These are phyloP conservation scores for Fusarium nematophilum DNA, from an alignment of 2,329 filamentous ascomycete species.

Conservation along the genomic window DNA sequence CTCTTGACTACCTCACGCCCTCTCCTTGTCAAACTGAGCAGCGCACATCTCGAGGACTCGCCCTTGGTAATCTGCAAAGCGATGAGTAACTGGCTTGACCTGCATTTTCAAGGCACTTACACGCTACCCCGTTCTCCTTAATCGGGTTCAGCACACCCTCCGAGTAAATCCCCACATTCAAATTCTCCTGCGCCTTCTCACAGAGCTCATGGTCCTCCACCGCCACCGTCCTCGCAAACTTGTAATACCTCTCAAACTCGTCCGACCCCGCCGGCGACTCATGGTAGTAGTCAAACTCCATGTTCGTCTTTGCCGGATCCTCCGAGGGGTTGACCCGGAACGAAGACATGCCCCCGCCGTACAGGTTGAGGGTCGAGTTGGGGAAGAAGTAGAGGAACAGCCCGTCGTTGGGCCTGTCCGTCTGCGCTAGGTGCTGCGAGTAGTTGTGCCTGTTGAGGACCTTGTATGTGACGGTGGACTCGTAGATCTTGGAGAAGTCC, in stretches of 20 bases:
- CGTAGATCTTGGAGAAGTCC: constrained; percentile 65
- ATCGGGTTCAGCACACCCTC: constrained; percentile 66
- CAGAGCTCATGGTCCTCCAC: constrained; percentile 68
- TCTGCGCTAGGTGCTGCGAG: constrained; percentile 66
- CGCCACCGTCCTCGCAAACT: constrained; percentile 66
- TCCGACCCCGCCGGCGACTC: constrained; percentile 54
- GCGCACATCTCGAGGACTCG: constrained; percentile 27
- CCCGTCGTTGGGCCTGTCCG: constrained; percentile 63
- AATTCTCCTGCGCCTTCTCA: constrained; percentile 65
- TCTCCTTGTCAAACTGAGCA: constrained; percentile 16
- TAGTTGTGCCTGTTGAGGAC: constrained; percentile 67
- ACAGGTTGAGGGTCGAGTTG: constrained; percentile 65
- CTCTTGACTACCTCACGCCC: no score
- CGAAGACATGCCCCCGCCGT: constrained; percentile 67
- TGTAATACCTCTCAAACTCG: constrained; percentile 67
- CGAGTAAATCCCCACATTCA: constrained; percentile 63
- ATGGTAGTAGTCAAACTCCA: constrained; percentile 71
- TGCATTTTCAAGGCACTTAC: constrained; percentile 9
- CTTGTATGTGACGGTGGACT: constrained; percentile 65
- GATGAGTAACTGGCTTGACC: background rate
- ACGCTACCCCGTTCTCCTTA: constrained; percentile 64
- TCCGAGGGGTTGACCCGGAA: constrained; percentile 65
- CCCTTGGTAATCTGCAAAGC: constrained; percentile 35
- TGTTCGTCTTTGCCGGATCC: constrained; percentile 60
- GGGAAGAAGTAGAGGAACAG: constrained; percentile 70